phyloP scores from a whole-genome alignment of 1,139 yeast species.

The Blastobotrys persicus region DNA sequence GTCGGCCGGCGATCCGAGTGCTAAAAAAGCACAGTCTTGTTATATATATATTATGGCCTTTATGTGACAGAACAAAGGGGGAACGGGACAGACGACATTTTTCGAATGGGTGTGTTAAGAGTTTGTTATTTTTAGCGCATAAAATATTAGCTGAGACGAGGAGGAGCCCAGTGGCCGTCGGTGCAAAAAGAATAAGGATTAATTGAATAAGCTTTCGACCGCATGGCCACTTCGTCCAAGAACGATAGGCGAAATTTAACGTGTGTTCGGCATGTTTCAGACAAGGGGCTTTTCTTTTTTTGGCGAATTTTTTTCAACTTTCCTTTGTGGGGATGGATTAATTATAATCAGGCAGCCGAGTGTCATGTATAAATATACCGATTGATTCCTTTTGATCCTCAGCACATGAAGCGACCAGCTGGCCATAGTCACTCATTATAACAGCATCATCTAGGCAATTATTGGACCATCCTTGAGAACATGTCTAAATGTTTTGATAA shows the following conservation, averaged over 20 bases:
- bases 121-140: too few species aligned
- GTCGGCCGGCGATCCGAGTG: conserved; percentile 2
- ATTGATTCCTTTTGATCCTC: conserved; percentile 4
- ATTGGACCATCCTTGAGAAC: neutral
- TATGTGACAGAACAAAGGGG: conserved; percentile 1
- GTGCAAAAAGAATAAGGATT: conserved; percentile 1
- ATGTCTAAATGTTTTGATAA: conserved; percentile 16
- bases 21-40: neutral
- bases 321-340: conserved; percentile 8
- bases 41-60: too few species aligned
- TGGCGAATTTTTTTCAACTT: neutral
- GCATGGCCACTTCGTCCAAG: neutral
- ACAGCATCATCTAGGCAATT: neutral
- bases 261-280: conserved; percentile 5
- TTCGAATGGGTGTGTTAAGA: too few species aligned
- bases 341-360: conserved; percentile 1
- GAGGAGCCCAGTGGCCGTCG: too few species aligned
- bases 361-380: neutral
- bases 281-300: conserved; percentile 1
- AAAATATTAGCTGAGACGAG: neutral
- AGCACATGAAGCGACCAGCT: conserved; percentile 2
- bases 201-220: neutral
- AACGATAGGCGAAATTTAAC: conserved; percentile 8
- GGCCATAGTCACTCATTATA: conserved; percentile 5
- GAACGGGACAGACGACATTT: too few species aligned